Evolutionary conservation across 441 rosid genomes (phyloP).

Genomic region (Adansonia madagascariensis): DNA sequence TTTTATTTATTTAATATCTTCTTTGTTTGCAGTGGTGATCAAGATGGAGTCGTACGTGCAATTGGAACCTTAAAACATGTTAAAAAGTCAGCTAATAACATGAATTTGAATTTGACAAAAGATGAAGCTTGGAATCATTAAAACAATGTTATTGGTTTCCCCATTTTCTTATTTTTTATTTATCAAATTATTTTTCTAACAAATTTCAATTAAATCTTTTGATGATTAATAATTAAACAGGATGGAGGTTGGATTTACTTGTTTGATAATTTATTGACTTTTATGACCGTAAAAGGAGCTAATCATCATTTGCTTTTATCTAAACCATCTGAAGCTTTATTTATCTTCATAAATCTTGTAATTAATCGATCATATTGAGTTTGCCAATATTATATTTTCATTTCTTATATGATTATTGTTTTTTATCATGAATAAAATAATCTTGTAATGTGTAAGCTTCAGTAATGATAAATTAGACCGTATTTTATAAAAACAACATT

Average conservation of each 20-base stretch:
- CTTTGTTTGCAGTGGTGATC: not conserved
- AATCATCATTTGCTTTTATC: not conserved
- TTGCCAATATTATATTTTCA: no score
- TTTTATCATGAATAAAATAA: no score
- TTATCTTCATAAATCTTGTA: not conserved
- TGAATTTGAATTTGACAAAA: not conserved
- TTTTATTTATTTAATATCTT: not conserved
- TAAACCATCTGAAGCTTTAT: not conserved
- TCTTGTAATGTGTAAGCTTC: no score
- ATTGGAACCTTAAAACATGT: slow-evolving; percentile 18
- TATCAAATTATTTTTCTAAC: not conserved
- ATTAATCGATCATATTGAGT: not conserved
- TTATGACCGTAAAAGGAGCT: not conserved
- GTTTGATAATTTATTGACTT: not conserved
- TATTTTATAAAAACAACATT: no score
- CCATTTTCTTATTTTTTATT: no score
- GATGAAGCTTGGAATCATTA: not conserved
- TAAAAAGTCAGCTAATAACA: not conserved
- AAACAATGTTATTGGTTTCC: slow-evolving; percentile 4
- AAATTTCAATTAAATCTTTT: no score
- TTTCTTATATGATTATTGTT: no score
- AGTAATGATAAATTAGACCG: no score
- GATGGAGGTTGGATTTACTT: not conserved
- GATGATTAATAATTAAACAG: no score
- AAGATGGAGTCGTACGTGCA: not conserved